These are phyloP conservation scores for Cyberlindnera galapagoensis DNA, from an alignment of 805 yeast species.

Conservation along the genomic window DNA sequence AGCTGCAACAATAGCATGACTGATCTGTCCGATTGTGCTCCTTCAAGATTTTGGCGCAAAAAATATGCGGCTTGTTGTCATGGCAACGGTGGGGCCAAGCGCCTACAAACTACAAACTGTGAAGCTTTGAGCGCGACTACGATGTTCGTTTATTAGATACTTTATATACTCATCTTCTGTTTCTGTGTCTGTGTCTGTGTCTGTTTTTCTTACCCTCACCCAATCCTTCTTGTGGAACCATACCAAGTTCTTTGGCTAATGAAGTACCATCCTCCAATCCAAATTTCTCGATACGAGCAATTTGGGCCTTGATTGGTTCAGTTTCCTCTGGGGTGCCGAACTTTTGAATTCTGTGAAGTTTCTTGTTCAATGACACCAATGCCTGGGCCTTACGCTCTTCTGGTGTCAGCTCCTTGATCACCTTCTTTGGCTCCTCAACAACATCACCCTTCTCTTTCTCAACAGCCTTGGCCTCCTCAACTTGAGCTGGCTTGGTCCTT, in stretches of 20 bases:
- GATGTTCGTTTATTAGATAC: too few relatives aligned
- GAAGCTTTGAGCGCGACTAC: too few relatives aligned
- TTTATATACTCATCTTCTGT: constrained; percentile 3
- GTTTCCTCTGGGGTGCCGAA: constrained; percentile 56
- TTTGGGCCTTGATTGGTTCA: constrained; percentile 49
- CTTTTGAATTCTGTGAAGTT: constrained; percentile 66
- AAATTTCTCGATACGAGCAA: constrained; percentile 73
- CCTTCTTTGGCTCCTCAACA: constrained; percentile 8
- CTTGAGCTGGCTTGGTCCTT: too few relatives aligned
- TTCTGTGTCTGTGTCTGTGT: constrained; percentile 1
- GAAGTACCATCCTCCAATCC: constrained; percentile 69
- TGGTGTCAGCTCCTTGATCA: constrained; percentile 36
- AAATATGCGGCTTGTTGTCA: too few relatives aligned
- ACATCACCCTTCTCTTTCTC: constrained; percentile 1
- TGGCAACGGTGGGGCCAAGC: too few relatives aligned
- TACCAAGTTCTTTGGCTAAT: constrained; percentile 61
- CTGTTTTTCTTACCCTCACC: constrained; percentile 1
- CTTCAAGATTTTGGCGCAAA: too few relatives aligned
- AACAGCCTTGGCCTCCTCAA: constrained; percentile 6
- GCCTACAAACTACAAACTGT: too few relatives aligned
- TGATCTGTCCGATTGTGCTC: too few relatives aligned
- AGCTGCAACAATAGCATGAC: too few relatives aligned
- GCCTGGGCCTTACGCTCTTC: constrained; percentile 71
- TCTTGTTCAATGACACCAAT: constrained; percentile 57
- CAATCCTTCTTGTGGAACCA: constrained; percentile 24